Conservation (phyloP, 2,329 filamentous ascomycete genomes). For the Fusarium sp. region DNA sequence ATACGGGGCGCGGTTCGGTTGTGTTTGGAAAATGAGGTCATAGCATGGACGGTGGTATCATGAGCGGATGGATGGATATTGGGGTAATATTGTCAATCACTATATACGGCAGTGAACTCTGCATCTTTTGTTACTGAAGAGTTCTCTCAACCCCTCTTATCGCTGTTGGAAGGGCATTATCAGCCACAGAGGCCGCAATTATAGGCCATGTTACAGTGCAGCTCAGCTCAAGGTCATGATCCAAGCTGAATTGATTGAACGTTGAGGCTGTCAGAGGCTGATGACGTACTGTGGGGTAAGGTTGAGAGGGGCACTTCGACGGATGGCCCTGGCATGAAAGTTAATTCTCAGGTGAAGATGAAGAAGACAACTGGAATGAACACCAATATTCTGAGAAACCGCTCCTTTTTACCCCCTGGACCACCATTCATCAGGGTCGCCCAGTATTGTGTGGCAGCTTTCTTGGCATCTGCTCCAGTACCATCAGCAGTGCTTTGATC, state of each 20-base stretch:
- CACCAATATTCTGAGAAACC: neutral
- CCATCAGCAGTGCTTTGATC: neutral
- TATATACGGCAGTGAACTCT: constrained; percentile 7
- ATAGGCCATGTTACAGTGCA: neutral
- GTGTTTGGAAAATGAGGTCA: constrained; percentile 26
- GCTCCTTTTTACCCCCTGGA: neutral
- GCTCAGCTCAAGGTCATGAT: constrained; percentile 3
- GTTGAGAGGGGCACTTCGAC: constrained; percentile 7
- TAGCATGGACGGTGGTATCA: constrained; percentile 13
- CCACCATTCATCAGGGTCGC: neutral
- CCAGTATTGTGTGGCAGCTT: neutral
- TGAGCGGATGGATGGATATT: neutral
- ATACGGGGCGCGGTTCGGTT: neutral
- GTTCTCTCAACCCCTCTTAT: neutral
- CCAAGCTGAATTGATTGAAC: constrained; percentile 1
- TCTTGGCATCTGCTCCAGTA: neutral
- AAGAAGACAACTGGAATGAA: neutral
- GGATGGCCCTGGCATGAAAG: neutral
- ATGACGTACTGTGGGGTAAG: constrained; percentile 41
- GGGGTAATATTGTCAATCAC: constrained; percentile 14
- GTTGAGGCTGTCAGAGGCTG: neutral
- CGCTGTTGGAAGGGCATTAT: neutral
- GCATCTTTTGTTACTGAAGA: neutral
- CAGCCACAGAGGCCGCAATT: neutral
- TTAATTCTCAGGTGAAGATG: neutral